phyloP scores from a whole-genome alignment of 2,329 filamentous ascomycete genomes.

The Nemania sp. region DNA sequence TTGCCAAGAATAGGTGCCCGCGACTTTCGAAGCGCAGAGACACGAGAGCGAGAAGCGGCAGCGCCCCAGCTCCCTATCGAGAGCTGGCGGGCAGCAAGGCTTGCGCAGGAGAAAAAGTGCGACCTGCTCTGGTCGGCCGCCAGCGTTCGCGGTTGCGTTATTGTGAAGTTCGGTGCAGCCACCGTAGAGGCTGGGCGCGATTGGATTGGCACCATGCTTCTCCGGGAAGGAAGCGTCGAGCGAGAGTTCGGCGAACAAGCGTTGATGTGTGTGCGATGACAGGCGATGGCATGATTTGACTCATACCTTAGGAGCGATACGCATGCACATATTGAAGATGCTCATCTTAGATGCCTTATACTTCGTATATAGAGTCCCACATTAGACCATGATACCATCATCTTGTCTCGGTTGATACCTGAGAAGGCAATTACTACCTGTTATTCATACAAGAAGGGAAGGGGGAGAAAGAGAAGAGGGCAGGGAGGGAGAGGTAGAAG shows the following conservation, averaged over 20 bases:
- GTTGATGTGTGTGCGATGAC: slow-evolving; percentile 70
- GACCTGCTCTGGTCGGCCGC: slow-evolving; percentile 83
- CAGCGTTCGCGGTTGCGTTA: slow-evolving; percentile 77
- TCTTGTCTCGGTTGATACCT: too few species aligned
- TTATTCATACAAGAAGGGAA: too few species aligned
- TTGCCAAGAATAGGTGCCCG: slow-evolving; percentile 82
- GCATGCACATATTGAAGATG: too few species aligned
- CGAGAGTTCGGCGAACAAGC: slow-evolving; percentile 79
- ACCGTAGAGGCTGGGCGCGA: slow-evolving; percentile 79
- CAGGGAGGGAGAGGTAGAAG: too few species aligned
- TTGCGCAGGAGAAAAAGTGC: slow-evolving; percentile 61
- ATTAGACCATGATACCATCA: too few species aligned
- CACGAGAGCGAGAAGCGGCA: slow-evolving; percentile 46
- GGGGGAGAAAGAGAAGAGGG: too few species aligned
- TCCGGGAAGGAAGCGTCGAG: slow-evolving; percentile 72
- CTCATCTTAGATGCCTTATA: too few species aligned
- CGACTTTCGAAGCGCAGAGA: slow-evolving; percentile 68
- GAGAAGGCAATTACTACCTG: too few species aligned
- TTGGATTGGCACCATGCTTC: slow-evolving; percentile 79
- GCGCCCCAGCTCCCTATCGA: slow-evolving; percentile 48
- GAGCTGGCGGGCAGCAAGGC: slow-evolving; percentile 59
- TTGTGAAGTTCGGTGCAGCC: slow-evolving; percentile 87
- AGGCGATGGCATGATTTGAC: not conserved
- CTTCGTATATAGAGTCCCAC: too few species aligned
- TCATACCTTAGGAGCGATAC: not conserved